Conservation (phyloP, 2,329 filamentous ascomycete genomes). For the Lizonia empirigonia region DNA sequence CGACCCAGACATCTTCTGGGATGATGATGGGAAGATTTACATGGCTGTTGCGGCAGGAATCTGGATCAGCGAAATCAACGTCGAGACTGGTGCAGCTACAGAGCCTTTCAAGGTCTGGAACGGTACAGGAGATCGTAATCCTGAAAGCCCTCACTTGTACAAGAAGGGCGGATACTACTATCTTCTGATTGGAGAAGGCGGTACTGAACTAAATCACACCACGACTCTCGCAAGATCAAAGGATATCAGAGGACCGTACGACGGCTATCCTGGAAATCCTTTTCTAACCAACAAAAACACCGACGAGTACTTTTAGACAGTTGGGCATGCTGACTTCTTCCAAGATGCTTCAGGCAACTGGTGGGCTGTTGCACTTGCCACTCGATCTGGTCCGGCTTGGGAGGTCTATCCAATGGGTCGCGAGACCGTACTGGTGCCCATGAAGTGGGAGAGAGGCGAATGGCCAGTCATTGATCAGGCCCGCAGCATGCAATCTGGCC, state of each 20-base stretch:
- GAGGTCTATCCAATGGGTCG: slow-evolving; percentile 36
- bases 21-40: slow-evolving; percentile 61
- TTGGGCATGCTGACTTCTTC: slow-evolving; percentile 40
- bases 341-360: slow-evolving; percentile 30
- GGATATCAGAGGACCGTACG: slow-evolving; percentile 45
- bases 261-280: slow-evolving; percentile 43
- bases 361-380: slow-evolving; percentile 36
- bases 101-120: slow-evolving; percentile 43
- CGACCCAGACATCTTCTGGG: slow-evolving; percentile 63
- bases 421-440: slow-evolving; percentile 32
- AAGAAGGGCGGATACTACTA: slow-evolving; percentile 44
- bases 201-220: slow-evolving; percentile 42
- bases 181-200: slow-evolving; percentile 42
- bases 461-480: slow-evolving; percentile 56
- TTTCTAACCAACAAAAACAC: slow-evolving; percentile 45
- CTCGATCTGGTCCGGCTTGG: slow-evolving; percentile 22
- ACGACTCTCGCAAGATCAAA: slow-evolving; percentile 45
- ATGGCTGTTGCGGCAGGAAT: slow-evolving; percentile 39
- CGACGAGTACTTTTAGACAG: slow-evolving; percentile 42
- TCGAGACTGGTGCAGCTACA: slow-evolving; percentile 39
- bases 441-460: slow-evolving; percentile 31
- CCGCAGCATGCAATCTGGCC: slow-evolving; percentile 53
- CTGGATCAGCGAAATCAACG: slow-evolving; percentile 37
- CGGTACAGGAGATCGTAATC: slow-evolving; percentile 40
- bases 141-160: slow-evolving; percentile 49